Evolutionary conservation across 1,284 basidiomycete genomes (phyloP).

Genomic region (Malassezia sympodialis): DNA sequence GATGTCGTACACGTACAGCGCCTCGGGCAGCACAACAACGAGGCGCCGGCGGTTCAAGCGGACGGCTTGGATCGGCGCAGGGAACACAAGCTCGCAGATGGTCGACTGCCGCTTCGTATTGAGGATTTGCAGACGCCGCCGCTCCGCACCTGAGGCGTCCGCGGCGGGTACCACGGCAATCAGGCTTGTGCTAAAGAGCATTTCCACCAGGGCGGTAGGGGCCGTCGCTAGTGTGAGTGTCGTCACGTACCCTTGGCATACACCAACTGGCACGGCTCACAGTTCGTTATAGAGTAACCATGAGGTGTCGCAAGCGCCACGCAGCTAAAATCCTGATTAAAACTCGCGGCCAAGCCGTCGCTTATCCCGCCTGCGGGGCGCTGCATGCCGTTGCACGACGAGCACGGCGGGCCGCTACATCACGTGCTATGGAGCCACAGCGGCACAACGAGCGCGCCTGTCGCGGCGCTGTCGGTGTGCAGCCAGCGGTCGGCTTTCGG

Average conservation of each 20-base stretch:
- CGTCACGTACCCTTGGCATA: conserved; percentile 71
- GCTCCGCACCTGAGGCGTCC: neutral
- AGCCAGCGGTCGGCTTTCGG: conserved; percentile 82
- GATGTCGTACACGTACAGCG: conserved; percentile 98
- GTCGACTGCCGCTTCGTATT: conserved; percentile 92
- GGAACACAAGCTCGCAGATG: conserved; percentile 96
- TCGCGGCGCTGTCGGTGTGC: conserved; percentile 61
- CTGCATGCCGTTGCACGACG: neutral
- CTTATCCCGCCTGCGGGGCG: neutral
- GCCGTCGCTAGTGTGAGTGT: conserved; percentile 59
- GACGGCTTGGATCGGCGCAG: conserved; percentile 85
- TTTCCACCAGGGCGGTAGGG: conserved; percentile 88
- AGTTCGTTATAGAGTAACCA: conserved; percentile 94
- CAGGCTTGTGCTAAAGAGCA: conserved; percentile 96
- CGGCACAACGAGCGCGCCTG: conserved; percentile 61
- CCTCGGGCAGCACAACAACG: conserved; percentile 84
- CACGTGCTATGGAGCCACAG: conserved; percentile 15
- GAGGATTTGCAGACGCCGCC: conserved; percentile 67
- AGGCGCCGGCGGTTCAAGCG: conserved; percentile 93
- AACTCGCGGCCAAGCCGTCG: conserved; percentile 30
- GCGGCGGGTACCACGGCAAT: conserved; percentile 66
- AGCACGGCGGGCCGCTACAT: neutral
- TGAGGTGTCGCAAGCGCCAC: conserved; percentile 87
- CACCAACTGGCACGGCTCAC: conserved; percentile 91
- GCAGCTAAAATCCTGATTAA: conserved; percentile 56